Evolutionary conservation across 2,329 filamentous ascomycete species (phyloP), one percentile per base, ranked within the genome.

Genomic region (Penicillium palitans): DNA sequence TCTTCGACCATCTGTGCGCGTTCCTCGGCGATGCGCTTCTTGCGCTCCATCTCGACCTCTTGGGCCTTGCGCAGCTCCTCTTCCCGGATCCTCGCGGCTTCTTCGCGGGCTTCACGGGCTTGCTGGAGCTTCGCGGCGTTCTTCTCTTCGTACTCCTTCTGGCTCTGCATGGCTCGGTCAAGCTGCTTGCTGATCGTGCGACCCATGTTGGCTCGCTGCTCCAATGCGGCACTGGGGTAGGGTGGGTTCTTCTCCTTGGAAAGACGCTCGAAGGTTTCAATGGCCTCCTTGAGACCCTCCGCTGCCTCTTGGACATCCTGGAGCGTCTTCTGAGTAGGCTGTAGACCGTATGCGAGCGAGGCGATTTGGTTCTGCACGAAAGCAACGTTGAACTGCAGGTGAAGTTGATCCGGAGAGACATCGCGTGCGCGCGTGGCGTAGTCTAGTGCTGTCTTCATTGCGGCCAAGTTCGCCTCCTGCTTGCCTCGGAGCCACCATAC

Each of bases 351-450:
- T 55, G 97, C 87, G 31, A 90, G 85, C 46, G 89, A 89, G 21
- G 93, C 93, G 55, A 98, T 87, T 74, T 97, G 93, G 62, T 96
- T 96, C 72, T 98, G 95, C 29, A 98, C 91, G 71, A 97, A 99
- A 0, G 95, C 95, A 29, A 99, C 90, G 70, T 99, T 99, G 83
- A 99, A 99, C 74, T 95, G 91, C 75, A 95, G 91, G 75, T 96
- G 91, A 31, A 93, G 83, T 68, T 96, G 91, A 5, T 95, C 90
- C 0, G 92, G 90, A 1, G 90, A 87, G 55, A 90, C 84, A 55
- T 87, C 84, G 19, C 96, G 84, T 27, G 93, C 91, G 27, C 83
- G 83, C 59, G 82, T 79, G 15, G 86, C 84, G 67, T 86, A 87
- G 41, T 87, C 84, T 33, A 90, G 78, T 2, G 85, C 83, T 31